These are phyloP conservation scores for Suhomyces panamericanus DNA, from an alignment of 1,139 yeast species.

Conservation along the genomic window DNA sequence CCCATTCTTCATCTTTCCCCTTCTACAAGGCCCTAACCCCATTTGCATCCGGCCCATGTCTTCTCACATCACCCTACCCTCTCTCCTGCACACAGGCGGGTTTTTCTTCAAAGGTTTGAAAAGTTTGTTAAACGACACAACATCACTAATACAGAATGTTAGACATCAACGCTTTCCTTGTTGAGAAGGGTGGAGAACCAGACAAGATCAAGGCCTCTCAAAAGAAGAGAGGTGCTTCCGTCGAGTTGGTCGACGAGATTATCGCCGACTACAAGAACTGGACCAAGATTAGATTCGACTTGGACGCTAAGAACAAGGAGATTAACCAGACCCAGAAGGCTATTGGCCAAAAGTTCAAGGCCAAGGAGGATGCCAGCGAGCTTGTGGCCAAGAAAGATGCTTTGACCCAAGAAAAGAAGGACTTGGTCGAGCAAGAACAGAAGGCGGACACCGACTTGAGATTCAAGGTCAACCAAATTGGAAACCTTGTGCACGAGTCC, in stretches of 20 bases:
- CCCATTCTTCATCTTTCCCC: too few species aligned
- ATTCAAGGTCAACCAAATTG: conserved; percentile 81
- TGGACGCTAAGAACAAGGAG: conserved; percentile 86
- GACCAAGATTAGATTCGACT: conserved; percentile 88
- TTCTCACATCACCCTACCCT: too few species aligned
- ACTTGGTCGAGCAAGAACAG: conserved; percentile 65
- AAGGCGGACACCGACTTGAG: conserved; percentile 75
- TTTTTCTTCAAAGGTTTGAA: conserved; percentile 6
- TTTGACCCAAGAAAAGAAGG: conserved; percentile 68
- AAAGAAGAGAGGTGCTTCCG: conserved; percentile 90
- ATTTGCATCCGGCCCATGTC: too few species aligned
- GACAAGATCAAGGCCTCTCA: conserved; percentile 85
- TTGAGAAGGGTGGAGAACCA: conserved; percentile 96
- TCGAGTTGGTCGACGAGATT: conserved; percentile 93
- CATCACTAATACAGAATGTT: conserved; percentile 52
- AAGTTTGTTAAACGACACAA: conserved; percentile 5
- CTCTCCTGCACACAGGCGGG: conserved; percentile 6
- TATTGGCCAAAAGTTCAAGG: conserved; percentile 88
- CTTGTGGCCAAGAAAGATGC: conserved; percentile 78
- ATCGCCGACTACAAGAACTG: conserved; percentile 87
- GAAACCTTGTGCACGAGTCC: conserved; percentile 89
- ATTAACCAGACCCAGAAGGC: conserved; percentile 88
- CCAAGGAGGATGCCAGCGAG: conserved; percentile 90
- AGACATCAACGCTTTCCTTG: conserved; percentile 87
- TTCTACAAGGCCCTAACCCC: too few species aligned